A percentile compares a stretch with the other conserved stretches of the same genome.
These are phyloP conservation scores for Eragrostis tef DNA, from an alignment of 202 grass and related monocot genomes.

Conservation along the genomic window DNA sequence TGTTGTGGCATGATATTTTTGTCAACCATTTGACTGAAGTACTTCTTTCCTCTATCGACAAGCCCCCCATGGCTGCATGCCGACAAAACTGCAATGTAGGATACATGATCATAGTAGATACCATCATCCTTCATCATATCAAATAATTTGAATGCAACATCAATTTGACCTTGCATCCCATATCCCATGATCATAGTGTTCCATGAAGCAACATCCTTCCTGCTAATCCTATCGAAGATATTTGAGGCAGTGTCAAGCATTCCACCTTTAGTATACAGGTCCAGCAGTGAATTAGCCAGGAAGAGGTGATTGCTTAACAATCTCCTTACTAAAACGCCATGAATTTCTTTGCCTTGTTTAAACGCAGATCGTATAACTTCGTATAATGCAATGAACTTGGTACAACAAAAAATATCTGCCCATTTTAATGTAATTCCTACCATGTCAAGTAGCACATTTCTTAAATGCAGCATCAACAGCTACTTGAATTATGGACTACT, in stretches of 20 bases:
- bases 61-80: conserved; percentile 83
- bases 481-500: conserved; percentile 5
- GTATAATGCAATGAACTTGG: conserved; percentile 40
- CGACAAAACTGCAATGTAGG: conserved; percentile 82
- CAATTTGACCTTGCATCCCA: conserved; percentile 74
- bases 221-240: conserved; percentile 63
- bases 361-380: conserved; percentile 70
- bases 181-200: conserved; percentile 86
- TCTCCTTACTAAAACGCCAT: conserved; percentile 70
- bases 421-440: background rate
- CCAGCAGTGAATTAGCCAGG: conserved; percentile 73
- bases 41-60: conserved; percentile 77
- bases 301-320: conserved; percentile 59
- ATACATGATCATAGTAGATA: conserved; percentile 79
- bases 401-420: background rate
- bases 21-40: conserved; percentile 79
- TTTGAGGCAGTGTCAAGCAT: conserved; percentile 68
- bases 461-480: background rate
- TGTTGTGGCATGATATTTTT: conserved; percentile 77
- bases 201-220: conserved; percentile 82
- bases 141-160: conserved; percentile 72
- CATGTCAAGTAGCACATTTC: background rate
- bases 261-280: conserved; percentile 81
- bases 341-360: conserved; percentile 83
- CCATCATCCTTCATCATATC: conserved; percentile 69